Base-by-base conservation (phyloP, 2,329 filamentous ascomycete genomes). In the Cordyceps militaris region DNA sequence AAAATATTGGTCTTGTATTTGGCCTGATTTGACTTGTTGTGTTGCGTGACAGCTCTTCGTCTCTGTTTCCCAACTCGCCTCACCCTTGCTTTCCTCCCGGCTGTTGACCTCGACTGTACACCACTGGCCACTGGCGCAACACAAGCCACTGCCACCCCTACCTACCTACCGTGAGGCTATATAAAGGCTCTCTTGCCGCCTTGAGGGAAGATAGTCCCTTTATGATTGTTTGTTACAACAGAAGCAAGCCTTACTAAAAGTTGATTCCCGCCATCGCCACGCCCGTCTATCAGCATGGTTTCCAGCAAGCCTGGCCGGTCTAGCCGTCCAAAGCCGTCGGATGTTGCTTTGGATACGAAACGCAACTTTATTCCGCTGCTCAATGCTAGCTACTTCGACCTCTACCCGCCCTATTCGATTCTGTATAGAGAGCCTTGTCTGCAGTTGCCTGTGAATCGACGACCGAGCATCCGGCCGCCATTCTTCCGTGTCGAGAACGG, bases 331-430 rank as follows among this genome's bases (percentile, higher is more conserved):
- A 90, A 62, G 82, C 72, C 72, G 24, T 72, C 85, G 38, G 87
- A 90, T 62, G 82, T 91, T 56, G 87, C 87, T 56, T 81, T 83
- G 26, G 86, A 89, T 68, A 87, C 86, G n/a, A 89, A 89, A 71
- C 80, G 78, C 64, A 79, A 79, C 59, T 88, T 85, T 67, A 85
- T 89, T 62, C 86, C 87, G 16, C 74, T 80, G 61, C 82, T 89
- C 64, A 80, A 77, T 65, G 74, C 77, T 36, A 75, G 81, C 66
- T 84, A 80, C 71, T 76, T 73, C 59, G 73, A 76, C 58, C 70
- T 72, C 65, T 88, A 75, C 76, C 78, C 77, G 16, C 78, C 78
- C 4, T 79, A 76, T 63, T 89, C 86, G 3, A 79, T 81, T 64
- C 75, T 87, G 43, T 82, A 82, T 67, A 68, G 76, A 66, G 72